Evolutionary conservation across 2,329 filamentous ascomycete species (phyloP), one percentile per base, ranked within the genome.

Genomic region (Metarhizium sp.): DNA sequence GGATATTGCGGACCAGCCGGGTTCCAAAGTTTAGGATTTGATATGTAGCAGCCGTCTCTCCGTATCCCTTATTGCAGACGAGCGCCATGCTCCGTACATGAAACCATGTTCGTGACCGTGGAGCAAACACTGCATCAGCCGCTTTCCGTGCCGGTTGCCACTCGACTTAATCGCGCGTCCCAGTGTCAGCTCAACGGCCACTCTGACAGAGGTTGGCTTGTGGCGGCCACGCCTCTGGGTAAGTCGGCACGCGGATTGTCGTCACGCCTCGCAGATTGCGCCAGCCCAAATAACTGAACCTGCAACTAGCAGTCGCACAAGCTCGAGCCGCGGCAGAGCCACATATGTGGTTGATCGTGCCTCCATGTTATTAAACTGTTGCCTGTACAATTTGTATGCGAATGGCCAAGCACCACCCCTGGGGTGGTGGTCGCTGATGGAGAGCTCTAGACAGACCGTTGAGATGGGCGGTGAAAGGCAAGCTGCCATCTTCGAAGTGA

Each of bases 151-250:
- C 25, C n/a, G 42, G 42, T 16, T 20, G n/a, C 42, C 42, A 20
- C 16, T 25, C 6, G 18, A 45, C n/a, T 30, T 11, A n/a, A 14
- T 48, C 25, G 8, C 10, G 30, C 25, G 45, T 14, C 25, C 20
- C 14, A 8, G 25, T 51, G 50, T 42, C 38, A 43, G 34, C 16
- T 25, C 47, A 25, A 30, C 38, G 47, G 42, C 51, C 40, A 16
- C 46, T 53, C 45, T 29, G 45, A 18, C 20, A 48, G 11, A 29
- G 18, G 30, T 18, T 48, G 45, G 45, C 20, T 29, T 30, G 45
- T 52, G 50, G 36, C 40, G 49, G 50, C 42, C 55, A 50, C 56
- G 55, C 53, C 54, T 58, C 60, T 61, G 60, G 60, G 50, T 60
- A 61, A 58, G 38, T 40, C 38, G 38, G 38, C 38, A 40, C 38